Evolutionary conservation across 768 basidiomycete genomes (phyloP), one percentile per base, ranked within the genome.

Genomic region (Megacollybia marginata): DNA sequence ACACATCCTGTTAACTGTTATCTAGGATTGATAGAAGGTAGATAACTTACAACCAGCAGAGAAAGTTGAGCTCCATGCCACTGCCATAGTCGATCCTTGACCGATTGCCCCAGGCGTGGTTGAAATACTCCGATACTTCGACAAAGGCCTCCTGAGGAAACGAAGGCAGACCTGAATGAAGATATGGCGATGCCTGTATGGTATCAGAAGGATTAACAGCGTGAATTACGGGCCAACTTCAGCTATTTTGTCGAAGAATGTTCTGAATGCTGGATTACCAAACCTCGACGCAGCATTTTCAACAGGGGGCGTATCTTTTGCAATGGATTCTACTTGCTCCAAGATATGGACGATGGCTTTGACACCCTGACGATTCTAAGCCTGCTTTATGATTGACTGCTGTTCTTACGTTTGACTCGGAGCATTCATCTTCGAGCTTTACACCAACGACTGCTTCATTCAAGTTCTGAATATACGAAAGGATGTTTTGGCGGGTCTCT

Each of bases 51-150:
- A 98, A 62, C 93, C 93, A 97, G 59, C 94, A 97, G 2, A 98
- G 52, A 60, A 97, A 99, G 66, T 97, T 95, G 42, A 98, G 75
- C 62, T 99, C 96, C 95, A 98, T 98, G 12, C 96, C 96, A 58
- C 93, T 96, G n/a, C 96, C 96, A 66, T 99, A 99, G 66, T 99
- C 96, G 48, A 99, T 92, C 9, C 96, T 74, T 44, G 85, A 80
- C 28, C 87, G 72, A 63, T 88, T 96, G 1, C 96, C 96, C 94
- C 94, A 98, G 13, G 84, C 69, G 61, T 94, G 90, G 34, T 73
- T 68, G 59, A 98, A 87, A 63, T 98, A 99, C 0, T 71, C 74
- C 2, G 83, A 78, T 4, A 96, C 65, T 61, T 97, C 95, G 5
- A 70, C 60, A 4, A 81, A 73, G 1, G 82, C 76, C 4, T 79